Percentiles rank a stretch among this genome's conserved stretches.
These are phyloP conservation scores for Microbotryum scabiosae DNA, from an alignment of 1,284 basidiomycete species.

Conservation along the genomic window DNA sequence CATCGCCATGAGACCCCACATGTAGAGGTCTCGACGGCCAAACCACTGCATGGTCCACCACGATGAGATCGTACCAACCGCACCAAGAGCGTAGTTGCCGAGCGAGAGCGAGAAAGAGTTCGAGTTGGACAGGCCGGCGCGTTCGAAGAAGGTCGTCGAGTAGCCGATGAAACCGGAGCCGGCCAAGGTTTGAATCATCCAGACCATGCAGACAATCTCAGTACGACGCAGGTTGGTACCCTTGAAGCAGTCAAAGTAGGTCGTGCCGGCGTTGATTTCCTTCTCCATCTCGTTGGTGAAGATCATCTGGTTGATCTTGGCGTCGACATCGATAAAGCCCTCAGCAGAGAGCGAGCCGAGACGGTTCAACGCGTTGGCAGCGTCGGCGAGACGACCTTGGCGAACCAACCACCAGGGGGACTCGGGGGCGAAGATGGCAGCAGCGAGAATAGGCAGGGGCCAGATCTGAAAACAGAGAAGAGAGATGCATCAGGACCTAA, in stretches of 20 bases:
- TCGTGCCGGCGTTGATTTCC: slow-evolving; percentile 36
- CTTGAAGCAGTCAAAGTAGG: slow-evolving; percentile 45
- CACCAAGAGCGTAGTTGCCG: slow-evolving; percentile 39
- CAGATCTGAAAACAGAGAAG: slow-evolving; percentile 9
- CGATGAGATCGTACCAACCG: slow-evolving; percentile 40
- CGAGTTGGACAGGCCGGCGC: slow-evolving; percentile 41
- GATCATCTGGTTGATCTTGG: slow-evolving; percentile 44
- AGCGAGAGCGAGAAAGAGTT: slow-evolving; percentile 43
- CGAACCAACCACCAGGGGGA: slow-evolving; percentile 46
- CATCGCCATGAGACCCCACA: slow-evolving; percentile 44
- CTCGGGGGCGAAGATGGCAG: slow-evolving; percentile 36
- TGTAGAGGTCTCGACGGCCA: slow-evolving; percentile 44
- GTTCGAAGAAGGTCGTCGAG: slow-evolving; percentile 39
- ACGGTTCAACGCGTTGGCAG: slow-evolving; percentile 40
- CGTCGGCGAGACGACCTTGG: slow-evolving; percentile 44
- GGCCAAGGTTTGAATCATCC: slow-evolving; percentile 29
- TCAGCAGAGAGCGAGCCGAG: slow-evolving; percentile 39
- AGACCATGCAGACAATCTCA: slow-evolving; percentile 39
- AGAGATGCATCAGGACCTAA: slow-evolving; percentile 24
- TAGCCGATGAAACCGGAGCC: slow-evolving; percentile 27
- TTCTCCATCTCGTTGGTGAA: slow-evolving; percentile 43
- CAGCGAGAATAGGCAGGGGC: slow-evolving; percentile 36
- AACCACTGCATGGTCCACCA: slow-evolving; percentile 42
- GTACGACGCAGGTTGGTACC: slow-evolving; percentile 42
- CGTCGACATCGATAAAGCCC: slow-evolving; percentile 40